Base-by-base conservation (phyloP, 352 stramenopile genomes). In the Halophytophthora batemanensis region DNA sequence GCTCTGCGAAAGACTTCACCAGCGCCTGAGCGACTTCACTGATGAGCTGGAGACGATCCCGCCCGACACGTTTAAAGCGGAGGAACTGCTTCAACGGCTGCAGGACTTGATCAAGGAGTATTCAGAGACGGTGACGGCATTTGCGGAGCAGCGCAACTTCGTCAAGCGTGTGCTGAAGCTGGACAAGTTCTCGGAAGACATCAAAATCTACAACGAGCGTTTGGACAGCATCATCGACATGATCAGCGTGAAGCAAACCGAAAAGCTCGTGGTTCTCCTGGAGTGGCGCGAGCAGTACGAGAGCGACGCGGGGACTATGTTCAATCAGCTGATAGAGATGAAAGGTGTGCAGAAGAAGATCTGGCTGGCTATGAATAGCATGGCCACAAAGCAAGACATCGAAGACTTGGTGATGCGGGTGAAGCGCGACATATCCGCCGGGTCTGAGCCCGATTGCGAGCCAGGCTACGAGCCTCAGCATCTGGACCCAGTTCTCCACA, bases 41-140 rank as follows among this genome's bases (percentile, higher is more conserved):
- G n/a, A n/a, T n/a, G n/a, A n/a, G n/a, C n/a, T n/a, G n/a, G n/a
- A n/a, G n/a, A n/a, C n/a, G n/a, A n/a, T n/a, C n/a, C n/a, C n/a
- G n/a, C n/a, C n/a, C n/a, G n/a, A n/a, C n/a, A 62, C 48, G 36
- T 40, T 56, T 29, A 45, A 67, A 51, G 18, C 34, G 3, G 53
- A 61, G 34, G 21, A 41, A 3, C 38, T 55, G 19, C 23, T 52
- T 17, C 25, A 14, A n/a, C 38, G 31, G 2, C 45, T 61, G 17
- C n/a, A 38, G 18, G 38, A 2, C 31, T 46, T 61, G 29, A 45
- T 61, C 36, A 6, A 45, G 6, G n/a, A n/a, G n/a, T n/a, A n/a
- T n/a, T n/a, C n/a, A n/a, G 28, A 33, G 2, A 60, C 35, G 28
- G 25, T 60, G 17, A 45, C 6, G 22, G 15, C 17, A 4, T 60